Evolutionary conservation across 1,139 yeast genomes (phyloP).

Genomic region (Zygoascus hellenicus): DNA sequence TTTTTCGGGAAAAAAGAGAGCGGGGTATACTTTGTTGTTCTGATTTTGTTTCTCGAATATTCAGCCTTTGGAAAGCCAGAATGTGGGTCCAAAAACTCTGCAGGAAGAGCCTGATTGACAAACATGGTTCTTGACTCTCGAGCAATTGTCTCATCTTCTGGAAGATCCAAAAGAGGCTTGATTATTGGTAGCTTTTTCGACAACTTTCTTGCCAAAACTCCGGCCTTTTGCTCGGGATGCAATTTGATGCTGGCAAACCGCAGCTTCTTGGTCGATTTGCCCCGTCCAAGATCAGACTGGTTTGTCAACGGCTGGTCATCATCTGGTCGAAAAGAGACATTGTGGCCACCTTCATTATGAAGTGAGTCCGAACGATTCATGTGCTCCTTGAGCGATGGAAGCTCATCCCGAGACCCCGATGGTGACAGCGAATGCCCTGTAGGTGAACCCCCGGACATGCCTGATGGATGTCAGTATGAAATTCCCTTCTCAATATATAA

Average conservation of each 20-base stretch:
- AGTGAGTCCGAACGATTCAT: neutral
- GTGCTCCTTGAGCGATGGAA: neutral
- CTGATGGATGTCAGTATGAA: neutral
- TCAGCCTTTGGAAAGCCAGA: constrained; percentile 35
- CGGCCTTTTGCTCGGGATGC: constrained; percentile 6
- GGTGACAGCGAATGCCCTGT: constrained; percentile 4
- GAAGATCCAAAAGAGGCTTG: constrained; percentile 19
- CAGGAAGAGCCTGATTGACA: constrained; percentile 60
- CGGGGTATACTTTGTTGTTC: constrained; percentile 92
- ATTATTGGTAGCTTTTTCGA: constrained; percentile 22
- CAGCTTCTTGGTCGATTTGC: constrained; percentile 14
- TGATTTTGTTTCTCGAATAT: constrained; percentile 78
- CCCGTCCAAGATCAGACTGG: constrained; percentile 5
- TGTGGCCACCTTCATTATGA: neutral
- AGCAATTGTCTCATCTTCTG: constrained; percentile 13
- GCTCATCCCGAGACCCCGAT: constrained; percentile 4
- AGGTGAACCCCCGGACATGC: neutral
- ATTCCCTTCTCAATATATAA: no score
- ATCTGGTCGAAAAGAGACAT: neutral
- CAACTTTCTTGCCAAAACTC: constrained; percentile 16
- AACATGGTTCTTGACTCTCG: constrained; percentile 17
- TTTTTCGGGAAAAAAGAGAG: constrained; percentile 82
- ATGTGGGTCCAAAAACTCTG: constrained; percentile 50
- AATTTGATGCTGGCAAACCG: constrained; percentile 18
- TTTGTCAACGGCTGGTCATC: constrained; percentile 1